A percentile compares a stretch with the other conserved stretches of the same genome.
Conservation (phyloP, 768 basidiomycete genomes). For the Boletus sensibilis region DNA sequence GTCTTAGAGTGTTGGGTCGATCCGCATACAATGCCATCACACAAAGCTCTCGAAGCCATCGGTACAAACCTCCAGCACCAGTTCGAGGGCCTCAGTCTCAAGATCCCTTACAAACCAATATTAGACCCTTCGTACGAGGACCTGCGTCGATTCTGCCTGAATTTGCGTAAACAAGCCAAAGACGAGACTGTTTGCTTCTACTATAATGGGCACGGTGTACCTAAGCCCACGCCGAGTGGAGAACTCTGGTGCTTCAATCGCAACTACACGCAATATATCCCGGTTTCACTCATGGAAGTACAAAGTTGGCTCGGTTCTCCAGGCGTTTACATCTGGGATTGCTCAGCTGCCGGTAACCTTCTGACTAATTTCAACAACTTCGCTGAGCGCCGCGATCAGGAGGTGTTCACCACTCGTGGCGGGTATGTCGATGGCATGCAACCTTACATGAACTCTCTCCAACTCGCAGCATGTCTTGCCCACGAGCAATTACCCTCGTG, state of each 20-base stretch:
- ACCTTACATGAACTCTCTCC: constrained; percentile 84
- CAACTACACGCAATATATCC: constrained; percentile 97
- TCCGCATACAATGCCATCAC: constrained; percentile 86
- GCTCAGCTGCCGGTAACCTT: constrained; percentile 94
- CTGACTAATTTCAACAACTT: constrained; percentile 84
- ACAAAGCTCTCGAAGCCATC: constrained; percentile 92
- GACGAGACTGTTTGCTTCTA: constrained; percentile 94
- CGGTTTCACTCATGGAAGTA: constrained; percentile 89
- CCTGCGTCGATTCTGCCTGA: constrained; percentile 80
- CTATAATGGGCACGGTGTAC: constrained; percentile 98
- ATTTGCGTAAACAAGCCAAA: constrained; percentile 82
- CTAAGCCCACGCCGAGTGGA: constrained; percentile 91
- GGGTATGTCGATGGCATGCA: constrained; percentile 59
- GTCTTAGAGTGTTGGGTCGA: constrained; percentile 97
- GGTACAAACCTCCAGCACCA: constrained; percentile 92
- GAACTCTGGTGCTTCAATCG: constrained; percentile 99
- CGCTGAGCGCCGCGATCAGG: constrained; percentile 72
- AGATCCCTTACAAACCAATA: constrained; percentile 92
- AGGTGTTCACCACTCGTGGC: constrained; percentile 55
- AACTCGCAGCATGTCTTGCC: constrained; percentile 91
- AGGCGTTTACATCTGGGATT: constrained; percentile 98
- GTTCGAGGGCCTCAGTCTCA: constrained; percentile 92
- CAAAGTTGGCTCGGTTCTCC: constrained; percentile 94
- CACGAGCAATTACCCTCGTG: constrained; percentile 91
- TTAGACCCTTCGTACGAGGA: constrained; percentile 96